Conservation (phyloP, 176 grass and related monocot genomes). For the Cenchrus fungigraminus region DNA sequence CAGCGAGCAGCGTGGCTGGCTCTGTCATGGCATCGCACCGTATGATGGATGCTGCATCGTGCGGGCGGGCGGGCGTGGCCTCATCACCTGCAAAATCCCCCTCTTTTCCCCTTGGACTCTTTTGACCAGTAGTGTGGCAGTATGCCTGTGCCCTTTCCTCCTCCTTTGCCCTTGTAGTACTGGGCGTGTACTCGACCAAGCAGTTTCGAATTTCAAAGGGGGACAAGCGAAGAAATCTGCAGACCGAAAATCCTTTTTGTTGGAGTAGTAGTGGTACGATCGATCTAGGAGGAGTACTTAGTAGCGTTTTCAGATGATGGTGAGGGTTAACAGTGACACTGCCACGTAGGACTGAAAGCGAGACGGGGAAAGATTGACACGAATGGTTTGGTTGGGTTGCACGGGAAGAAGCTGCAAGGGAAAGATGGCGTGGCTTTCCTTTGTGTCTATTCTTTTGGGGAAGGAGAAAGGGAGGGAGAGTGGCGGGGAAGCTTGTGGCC, state of each 20-base stretch:
- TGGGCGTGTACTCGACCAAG: not conserved
- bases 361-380: too few species aligned
- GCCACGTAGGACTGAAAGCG: not conserved
- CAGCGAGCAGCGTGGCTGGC: not conserved
- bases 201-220: not conserved
- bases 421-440: constrained; percentile 42
- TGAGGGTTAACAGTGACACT: not conserved
- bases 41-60: not conserved
- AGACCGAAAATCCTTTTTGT: too few species aligned
- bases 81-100: not conserved
- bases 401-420: not conserved
- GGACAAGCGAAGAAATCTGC: not conserved
- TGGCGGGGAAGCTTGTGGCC: too few species aligned
- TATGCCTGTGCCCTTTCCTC: too few species aligned
- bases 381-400: not conserved
- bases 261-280: too few species aligned
- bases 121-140: constrained; percentile 16
- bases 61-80: not conserved
- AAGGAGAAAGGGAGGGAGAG: too few species aligned
- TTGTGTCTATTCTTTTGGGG: constrained; percentile 49
- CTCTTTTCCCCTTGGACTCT: not conserved
- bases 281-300: too few species aligned
- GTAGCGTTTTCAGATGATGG: too few species aligned
- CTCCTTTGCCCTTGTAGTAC: not conserved
- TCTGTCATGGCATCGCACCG: not conserved